Percentiles rank a stretch among this genome's conserved stretches.
Conservation (phyloP, 768 basidiomycete species). For the Amanita rubescens region DNA sequence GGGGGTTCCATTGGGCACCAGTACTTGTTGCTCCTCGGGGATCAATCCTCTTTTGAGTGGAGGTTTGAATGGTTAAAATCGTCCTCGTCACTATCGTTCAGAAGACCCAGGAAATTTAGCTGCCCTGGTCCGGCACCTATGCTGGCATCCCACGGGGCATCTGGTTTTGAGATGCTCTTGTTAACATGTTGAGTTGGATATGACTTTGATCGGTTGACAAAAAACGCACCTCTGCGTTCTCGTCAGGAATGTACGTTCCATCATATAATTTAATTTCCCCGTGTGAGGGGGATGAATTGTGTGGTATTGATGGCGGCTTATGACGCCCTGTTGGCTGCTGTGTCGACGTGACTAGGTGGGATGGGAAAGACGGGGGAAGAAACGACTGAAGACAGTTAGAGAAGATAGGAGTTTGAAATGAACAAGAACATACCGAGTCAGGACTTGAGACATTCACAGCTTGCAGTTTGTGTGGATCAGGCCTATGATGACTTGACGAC, state of each 20-base stretch:
- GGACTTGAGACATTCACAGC: neutral
- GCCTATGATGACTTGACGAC: conserved; percentile 8
- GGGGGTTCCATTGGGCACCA: conserved; percentile 41
- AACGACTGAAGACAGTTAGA: conserved; percentile 27
- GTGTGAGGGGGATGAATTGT: conserved; percentile 21
- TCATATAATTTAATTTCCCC: neutral
- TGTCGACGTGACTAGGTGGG: conserved; percentile 46
- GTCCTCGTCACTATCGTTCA: conserved; percentile 11
- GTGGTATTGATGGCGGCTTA: conserved; percentile 38
- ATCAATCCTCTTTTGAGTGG: conserved; percentile 20
- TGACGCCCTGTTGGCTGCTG: conserved; percentile 25
- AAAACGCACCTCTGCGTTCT: neutral
- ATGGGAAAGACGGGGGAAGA: conserved; percentile 49
- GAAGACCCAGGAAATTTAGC: neutral
- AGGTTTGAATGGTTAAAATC: conserved; percentile 27
- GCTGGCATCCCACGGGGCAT: neutral
- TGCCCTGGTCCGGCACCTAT: neutral
- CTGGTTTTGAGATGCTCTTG: neutral
- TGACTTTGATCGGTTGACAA: neutral
- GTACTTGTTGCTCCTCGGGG: conserved; percentile 8
- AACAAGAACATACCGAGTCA: neutral
- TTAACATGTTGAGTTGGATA: neutral
- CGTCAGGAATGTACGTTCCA: neutral
- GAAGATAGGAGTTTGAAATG: neutral
- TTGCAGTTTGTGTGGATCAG: neutral